These are phyloP conservation scores for Alternaria conjuncta DNA, from an alignment of 2,329 filamentous ascomycete species.

Conservation along the genomic window DNA sequence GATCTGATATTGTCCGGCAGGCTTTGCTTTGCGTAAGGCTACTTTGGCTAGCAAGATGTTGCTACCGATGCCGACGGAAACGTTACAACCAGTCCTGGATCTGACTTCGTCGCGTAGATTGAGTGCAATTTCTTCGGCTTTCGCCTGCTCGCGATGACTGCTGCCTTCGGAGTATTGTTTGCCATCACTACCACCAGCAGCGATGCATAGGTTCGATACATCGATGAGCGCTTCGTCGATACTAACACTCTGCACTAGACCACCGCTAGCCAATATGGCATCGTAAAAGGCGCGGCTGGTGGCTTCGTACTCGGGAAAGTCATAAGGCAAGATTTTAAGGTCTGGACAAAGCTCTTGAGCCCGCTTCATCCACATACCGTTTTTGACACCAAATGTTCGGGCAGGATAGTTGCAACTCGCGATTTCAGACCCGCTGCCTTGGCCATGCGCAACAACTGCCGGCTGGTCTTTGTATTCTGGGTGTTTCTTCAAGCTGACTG, in stretches of 20 bases:
- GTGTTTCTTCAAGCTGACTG: slow-evolving; percentile 80
- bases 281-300: slow-evolving; percentile 89
- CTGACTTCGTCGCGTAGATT: slow-evolving; percentile 73
- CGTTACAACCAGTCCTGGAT: slow-evolving; percentile 78
- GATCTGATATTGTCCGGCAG: slow-evolving; percentile 89
- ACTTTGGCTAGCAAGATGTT: slow-evolving; percentile 94
- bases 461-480: slow-evolving; percentile 81
- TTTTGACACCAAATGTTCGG: slow-evolving; percentile 84
- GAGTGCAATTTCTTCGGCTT: slow-evolving; percentile 74
- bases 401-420: slow-evolving; percentile 97
- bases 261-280: slow-evolving; percentile 78
- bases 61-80: slow-evolving; percentile 89
- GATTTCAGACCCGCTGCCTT: slow-evolving; percentile 87
- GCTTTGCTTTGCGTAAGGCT: slow-evolving; percentile 88
- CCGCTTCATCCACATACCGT: slow-evolving; percentile 99
- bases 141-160: slow-evolving; percentile 78
- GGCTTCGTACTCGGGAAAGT: slow-evolving; percentile 93
- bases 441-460: slow-evolving; percentile 85
- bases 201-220: slow-evolving; percentile 73
- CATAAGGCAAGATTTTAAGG: slow-evolving; percentile 89
- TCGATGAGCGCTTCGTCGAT: slow-evolving; percentile 95
- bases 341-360: slow-evolving; percentile 83
- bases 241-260: slow-evolving; percentile 92
- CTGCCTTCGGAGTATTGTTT: slow-evolving; percentile 69
- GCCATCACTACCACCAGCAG: slow-evolving; percentile 70